These are phyloP conservation scores for Tetratostichococcus sp. DNA, from an alignment of 139 green algal species.

Conservation along the genomic window DNA sequence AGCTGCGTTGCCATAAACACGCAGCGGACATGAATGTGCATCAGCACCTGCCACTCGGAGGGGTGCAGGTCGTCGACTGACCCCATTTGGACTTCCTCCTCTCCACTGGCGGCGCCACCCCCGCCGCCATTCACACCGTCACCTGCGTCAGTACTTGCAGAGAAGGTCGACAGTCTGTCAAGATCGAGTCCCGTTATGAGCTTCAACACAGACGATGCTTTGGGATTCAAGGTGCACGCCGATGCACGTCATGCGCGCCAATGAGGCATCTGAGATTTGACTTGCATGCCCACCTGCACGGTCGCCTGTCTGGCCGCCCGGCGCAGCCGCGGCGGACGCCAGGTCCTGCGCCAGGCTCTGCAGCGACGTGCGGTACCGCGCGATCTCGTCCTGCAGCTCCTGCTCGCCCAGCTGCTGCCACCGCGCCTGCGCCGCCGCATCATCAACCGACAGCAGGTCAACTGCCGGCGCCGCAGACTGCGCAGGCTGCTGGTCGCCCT, in stretches of 20 bases:
- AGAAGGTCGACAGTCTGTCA: too few species aligned
- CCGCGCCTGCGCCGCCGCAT: conserved; percentile 3
- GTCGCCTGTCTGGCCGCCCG: neutral
- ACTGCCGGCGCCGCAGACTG: neutral
- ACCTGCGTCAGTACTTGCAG: neutral
- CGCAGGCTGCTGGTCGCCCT: too few species aligned
- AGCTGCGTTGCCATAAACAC: too few species aligned
- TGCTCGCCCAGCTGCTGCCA: conserved; percentile 23
- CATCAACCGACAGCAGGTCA: conserved; percentile 5
- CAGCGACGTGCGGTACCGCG: conserved; percentile 11
- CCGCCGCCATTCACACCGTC: conserved; percentile 25
- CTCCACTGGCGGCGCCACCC: conserved; percentile 10
- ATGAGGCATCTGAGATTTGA: too few species aligned
- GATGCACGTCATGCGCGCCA: too few species aligned
- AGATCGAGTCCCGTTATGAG: too few species aligned
- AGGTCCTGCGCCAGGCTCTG: neutral
- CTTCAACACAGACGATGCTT: too few species aligned
- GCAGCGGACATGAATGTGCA: too few species aligned
- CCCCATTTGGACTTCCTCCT: conserved; percentile 52
- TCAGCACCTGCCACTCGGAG: conserved; percentile 67
- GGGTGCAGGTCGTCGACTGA: conserved; percentile 75
- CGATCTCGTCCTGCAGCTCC: conserved; percentile 27
- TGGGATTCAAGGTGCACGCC: too few species aligned
- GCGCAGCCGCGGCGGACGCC: neutral
- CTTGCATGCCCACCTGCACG: neutral